Conservation (phyloP, 192 early-diverging fungal genomes). For the Podila horticola region DNA sequence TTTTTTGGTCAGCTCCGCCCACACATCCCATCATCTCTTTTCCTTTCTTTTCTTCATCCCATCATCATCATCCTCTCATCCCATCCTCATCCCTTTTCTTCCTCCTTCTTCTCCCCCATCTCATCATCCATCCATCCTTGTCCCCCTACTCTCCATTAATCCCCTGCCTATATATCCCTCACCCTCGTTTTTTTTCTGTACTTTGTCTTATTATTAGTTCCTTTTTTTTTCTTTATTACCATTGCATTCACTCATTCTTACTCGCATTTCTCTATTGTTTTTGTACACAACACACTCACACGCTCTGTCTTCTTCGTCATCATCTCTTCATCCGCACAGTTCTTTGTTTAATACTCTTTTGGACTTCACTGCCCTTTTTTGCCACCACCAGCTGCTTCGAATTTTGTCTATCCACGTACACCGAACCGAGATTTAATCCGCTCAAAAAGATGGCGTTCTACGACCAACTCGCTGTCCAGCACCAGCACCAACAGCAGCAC, state of each 20-base stretch:
- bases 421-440: too few relatives aligned
- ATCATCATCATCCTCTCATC: conserved; percentile 11
- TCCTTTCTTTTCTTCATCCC: background rate
- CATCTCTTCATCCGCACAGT: background rate
- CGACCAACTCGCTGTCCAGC: conserved; percentile 27
- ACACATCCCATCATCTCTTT: conserved; percentile 8
- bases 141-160: background rate
- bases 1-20: background rate
- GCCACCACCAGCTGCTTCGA: conserved; percentile 3
- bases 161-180: background rate
- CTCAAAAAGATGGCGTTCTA: conserved; percentile 24
- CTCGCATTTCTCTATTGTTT: background rate
- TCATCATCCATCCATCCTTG: background rate
- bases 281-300: background rate
- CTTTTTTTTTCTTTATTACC: background rate
- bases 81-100: background rate
- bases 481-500: conserved; percentile 29
- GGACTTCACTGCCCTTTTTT: background rate
- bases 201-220: background rate
- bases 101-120: background rate
- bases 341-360: too few relatives aligned
- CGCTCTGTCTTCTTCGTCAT: background rate
- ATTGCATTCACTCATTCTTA: background rate
- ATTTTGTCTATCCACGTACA: background rate
- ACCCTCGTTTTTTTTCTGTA: background rate